Base-by-base conservation (phyloP, 352 stramenopile genomes). In the Blastocystis sp. region DNA sequence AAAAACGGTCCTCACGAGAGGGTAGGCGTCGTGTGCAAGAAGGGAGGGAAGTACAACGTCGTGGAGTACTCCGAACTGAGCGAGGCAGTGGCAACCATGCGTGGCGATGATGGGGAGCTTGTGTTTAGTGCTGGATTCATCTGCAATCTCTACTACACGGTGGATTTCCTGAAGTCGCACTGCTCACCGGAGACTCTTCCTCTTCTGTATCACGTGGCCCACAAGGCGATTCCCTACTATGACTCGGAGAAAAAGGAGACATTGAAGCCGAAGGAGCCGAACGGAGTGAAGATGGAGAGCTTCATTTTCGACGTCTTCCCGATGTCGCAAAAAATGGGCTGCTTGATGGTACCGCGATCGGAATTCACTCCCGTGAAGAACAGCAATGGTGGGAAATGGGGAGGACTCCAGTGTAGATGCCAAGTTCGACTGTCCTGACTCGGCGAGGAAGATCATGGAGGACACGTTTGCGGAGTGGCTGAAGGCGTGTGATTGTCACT, bases 291-390 rank as follows among this genome's bases (percentile, higher is more conserved):
- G 89, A 91, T 96, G 16, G 94, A 96, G 66, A 91, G 93, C 3
- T 96, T 95, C 69, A 95, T 96, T 87, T 96, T 96, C 76, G 94
- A 96, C 82, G 93, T 94, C 6, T 96, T 96, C 82, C 93, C 93
- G 47, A 90, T 95, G 5, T 95, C 94, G 18, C 90, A 91, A 50
- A 92, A 92, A 37, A 95, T 96, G 93, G 93, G 93, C 0, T 93
- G 95, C 75, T 90, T 95, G 11, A 91, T 92, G 1, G 93, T 94
- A 8, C 91, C 92, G 13, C 92, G 93, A 3, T 93, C 90, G 0
- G 93, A 95, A 87, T 95, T 95, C 88, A 93, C 93, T 2, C 93
- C 93, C 0, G 93, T 95, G n/a, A 95, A 95, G 79, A 95, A 95
- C 81, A 90, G 92, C 18, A 91, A 92, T 7, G 93, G 93, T 89